phyloP scores from a whole-genome alignment of 768 basidiomycete genomes.

The Cytidiella melzeri region DNA sequence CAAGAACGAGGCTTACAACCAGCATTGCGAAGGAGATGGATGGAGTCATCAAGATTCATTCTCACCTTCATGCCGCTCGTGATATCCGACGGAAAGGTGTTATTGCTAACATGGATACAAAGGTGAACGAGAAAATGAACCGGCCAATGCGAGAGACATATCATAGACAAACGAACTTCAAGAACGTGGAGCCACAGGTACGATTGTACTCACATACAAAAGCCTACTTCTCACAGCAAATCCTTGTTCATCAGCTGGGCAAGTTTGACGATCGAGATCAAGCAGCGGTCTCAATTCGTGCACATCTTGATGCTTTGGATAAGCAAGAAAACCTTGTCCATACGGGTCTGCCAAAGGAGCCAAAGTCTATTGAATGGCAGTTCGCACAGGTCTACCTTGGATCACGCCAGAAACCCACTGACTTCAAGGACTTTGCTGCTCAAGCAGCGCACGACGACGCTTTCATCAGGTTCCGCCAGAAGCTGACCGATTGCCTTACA shows the following conservation, averaged over 20 bases:
- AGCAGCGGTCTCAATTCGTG: not conserved
- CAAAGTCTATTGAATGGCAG: not conserved
- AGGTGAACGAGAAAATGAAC: conserved; percentile 11
- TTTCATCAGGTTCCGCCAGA: not conserved
- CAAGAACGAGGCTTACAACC: not conserved
- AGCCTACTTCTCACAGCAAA: not conserved
- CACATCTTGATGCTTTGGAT: conserved; percentile 1
- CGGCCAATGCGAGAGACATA: conserved; percentile 9
- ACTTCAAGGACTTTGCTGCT: not conserved
- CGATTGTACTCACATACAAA: not conserved
- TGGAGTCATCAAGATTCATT: conserved; percentile 11
- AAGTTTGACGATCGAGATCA: not conserved
- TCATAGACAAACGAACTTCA: conserved; percentile 3
- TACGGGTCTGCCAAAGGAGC: too few relatives aligned
- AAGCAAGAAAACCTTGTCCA: too few relatives aligned
- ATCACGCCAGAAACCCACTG: not conserved
- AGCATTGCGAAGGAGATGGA: not conserved
- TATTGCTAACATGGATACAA: conserved; percentile 10
- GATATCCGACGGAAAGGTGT: conserved; percentile 14
- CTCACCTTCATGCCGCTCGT: conserved; percentile 5
- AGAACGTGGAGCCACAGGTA: conserved; percentile 8
- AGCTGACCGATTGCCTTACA: not conserved
- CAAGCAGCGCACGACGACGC: not conserved
- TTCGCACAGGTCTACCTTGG: conserved; percentile 2
- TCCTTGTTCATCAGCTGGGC: not conserved